Conservation (phyloP, 1,139 yeast species). For the Torulaspora globosa region DNA sequence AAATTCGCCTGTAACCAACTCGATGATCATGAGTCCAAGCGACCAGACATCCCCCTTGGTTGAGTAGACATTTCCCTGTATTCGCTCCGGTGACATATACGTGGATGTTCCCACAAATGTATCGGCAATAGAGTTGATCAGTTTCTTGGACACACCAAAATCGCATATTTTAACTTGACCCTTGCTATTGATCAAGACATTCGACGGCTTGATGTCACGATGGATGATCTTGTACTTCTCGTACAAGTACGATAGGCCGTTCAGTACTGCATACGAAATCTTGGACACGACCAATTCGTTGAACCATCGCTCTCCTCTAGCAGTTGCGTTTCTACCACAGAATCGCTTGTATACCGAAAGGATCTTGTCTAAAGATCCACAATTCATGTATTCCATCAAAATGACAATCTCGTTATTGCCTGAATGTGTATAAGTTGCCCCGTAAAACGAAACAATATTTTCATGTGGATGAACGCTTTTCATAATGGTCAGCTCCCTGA, state of each 20-base stretch:
- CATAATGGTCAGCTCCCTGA: conserved; percentile 82
- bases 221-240: conserved; percentile 82
- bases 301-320: conserved; percentile 43
- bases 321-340: conserved; percentile 16
- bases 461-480: conserved; percentile 81
- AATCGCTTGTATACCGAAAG: conserved; percentile 40
- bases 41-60: conserved; percentile 97
- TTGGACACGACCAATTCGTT: conserved; percentile 70
- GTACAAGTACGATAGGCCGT: conserved; percentile 78
- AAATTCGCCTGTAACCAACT: conserved; percentile 75
- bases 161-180: conserved; percentile 86
- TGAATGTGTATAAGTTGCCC: conserved; percentile 55
- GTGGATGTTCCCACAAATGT: conserved; percentile 97
- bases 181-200: conserved; percentile 70
- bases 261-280: conserved; percentile 69
- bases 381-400: conserved; percentile 94
- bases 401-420: conserved; percentile 47
- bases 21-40: conserved; percentile 82
- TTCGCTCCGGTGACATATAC: conserved; percentile 96
- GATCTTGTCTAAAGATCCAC: conserved; percentile 86
- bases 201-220: conserved; percentile 89
- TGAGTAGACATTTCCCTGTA: conserved; percentile 89
- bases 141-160: conserved; percentile 89
- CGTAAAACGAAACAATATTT: conserved; percentile 82
- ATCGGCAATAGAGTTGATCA: conserved; percentile 89